These are phyloP conservation scores for Eruca vesicaria DNA, from an alignment of 441 rosid species.

Conservation along the genomic window DNA sequence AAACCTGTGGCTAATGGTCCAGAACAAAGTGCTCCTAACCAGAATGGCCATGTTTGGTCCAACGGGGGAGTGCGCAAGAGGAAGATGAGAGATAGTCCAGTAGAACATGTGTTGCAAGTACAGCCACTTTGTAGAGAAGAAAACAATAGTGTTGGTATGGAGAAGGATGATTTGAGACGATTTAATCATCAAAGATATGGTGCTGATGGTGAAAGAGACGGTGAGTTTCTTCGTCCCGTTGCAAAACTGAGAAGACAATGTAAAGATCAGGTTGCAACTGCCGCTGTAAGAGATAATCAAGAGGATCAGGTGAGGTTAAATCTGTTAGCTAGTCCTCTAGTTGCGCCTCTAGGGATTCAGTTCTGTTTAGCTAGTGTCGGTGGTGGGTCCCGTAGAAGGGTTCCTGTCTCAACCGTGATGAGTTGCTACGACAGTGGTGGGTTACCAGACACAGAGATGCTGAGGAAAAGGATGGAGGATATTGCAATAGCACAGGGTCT, in stretches of 20 bases:
- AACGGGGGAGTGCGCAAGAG: conserved; percentile 41
- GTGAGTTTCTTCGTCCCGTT: conserved; percentile 25
- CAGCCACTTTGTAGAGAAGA: conserved; percentile 31
- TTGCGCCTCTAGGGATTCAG: conserved; percentile 51
- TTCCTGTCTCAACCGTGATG: conserved; percentile 21
- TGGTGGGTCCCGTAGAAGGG: conserved; percentile 29
- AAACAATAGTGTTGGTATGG: conserved; percentile 15
- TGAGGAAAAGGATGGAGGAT: conserved; percentile 50
- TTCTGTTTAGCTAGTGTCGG: conserved; percentile 37
- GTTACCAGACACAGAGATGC: conserved; percentile 40
- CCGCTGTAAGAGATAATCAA: conserved; percentile 30
- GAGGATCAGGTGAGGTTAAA: conserved; percentile 18
- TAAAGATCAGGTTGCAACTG: conserved; percentile 26
- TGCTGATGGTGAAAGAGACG: conserved; percentile 34
- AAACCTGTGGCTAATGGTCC: conserved; percentile 22
- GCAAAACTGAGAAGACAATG: conserved; percentile 32
- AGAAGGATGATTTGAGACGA: conserved; percentile 33
- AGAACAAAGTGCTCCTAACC: conserved; percentile 41
- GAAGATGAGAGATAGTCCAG: conserved; percentile 68
- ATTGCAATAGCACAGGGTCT: conserved; percentile 49
- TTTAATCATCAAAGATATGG: conserved; percentile 39
- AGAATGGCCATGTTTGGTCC: conserved; percentile 55
- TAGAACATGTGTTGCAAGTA: conserved; percentile 34
- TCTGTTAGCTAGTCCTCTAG: conserved; percentile 33
- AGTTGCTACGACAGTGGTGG: conserved; percentile 36